Evolutionary conservation across 768 basidiomycete genomes (phyloP).

Genomic region (Podaxis rugospora): DNA sequence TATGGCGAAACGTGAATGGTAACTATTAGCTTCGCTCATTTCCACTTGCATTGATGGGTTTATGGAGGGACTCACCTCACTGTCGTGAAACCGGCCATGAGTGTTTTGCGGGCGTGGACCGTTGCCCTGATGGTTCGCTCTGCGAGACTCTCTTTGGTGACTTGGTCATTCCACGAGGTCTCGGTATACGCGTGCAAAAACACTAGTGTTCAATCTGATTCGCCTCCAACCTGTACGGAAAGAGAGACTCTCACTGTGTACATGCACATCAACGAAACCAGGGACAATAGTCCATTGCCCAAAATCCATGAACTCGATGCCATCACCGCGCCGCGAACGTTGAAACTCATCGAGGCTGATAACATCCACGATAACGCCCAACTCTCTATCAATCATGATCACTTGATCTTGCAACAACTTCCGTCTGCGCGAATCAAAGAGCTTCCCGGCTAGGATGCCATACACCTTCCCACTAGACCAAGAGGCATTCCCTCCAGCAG

Average conservation of each 20-base stretch:
- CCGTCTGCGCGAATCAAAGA: constrained; percentile 46
- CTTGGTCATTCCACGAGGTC: constrained; percentile 57
- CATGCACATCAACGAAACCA: constrained; percentile 55
- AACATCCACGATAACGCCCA: constrained; percentile 48
- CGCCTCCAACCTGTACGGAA: not conserved
- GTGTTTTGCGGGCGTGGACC: constrained; percentile 50
- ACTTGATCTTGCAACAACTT: constrained; percentile 38
- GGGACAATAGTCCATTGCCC: constrained; percentile 45
- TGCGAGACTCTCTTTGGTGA: constrained; percentile 50
- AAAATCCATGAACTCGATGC: constrained; percentile 38
- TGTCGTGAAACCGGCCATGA: constrained; percentile 60
- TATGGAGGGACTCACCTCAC: constrained; percentile 38
- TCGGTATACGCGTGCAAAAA: constrained; percentile 61
- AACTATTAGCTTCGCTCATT: not conserved
- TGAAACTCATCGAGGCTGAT: constrained; percentile 13
- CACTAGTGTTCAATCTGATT: constrained; percentile 27
- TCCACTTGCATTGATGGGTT: not conserved
- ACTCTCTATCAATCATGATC: constrained; percentile 40
- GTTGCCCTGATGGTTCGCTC: constrained; percentile 62
- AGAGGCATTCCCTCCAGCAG: not conserved
- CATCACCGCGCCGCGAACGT: constrained; percentile 15
- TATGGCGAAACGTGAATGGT: not conserved
- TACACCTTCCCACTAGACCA: constrained; percentile 10
- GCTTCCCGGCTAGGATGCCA: constrained; percentile 37
- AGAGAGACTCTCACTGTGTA: constrained; percentile 39